phyloP scores from a whole-genome alignment of 2,329 filamentous ascomycete species.

The Torrubiella hemipterigena region DNA sequence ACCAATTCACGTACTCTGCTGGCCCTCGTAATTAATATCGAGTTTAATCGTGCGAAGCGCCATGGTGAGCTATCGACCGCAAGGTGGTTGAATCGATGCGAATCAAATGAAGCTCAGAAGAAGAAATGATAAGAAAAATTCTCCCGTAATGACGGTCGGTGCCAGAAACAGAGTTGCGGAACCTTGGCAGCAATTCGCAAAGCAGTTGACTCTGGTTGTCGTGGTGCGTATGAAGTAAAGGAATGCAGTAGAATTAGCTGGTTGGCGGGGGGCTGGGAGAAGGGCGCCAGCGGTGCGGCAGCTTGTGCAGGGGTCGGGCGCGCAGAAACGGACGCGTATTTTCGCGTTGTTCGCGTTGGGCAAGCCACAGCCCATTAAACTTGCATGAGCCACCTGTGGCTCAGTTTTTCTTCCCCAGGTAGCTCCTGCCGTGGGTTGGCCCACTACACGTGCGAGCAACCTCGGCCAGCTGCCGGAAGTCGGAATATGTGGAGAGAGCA shows the following conservation, averaged over 20 bases:
- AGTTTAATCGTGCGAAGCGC: constrained; percentile 70
- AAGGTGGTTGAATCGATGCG: no score
- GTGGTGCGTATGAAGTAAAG: constrained; percentile 9
- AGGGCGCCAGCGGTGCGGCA: constrained; percentile 3
- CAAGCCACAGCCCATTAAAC: constrained; percentile 18
- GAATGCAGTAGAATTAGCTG: constrained; percentile 13
- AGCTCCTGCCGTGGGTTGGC: constrained; percentile 1
- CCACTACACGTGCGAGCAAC: constrained; percentile 22
- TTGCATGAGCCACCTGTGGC: constrained; percentile 8
- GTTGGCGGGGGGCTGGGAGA: constrained; percentile 18
- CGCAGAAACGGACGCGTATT: constrained; percentile 16
- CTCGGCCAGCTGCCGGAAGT: constrained; percentile 16
- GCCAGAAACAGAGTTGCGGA: no score
- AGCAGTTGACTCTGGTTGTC: no score
- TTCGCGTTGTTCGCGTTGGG: constrained; percentile 18
- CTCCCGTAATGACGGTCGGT: no score
- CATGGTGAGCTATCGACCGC: constrained; percentile 45
- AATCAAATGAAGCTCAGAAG: no score
- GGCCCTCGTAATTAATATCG: constrained; percentile 76
- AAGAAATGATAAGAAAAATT: no score
- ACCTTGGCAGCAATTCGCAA: no score
- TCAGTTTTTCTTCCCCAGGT: background rate
- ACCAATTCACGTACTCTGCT: constrained; percentile 56
- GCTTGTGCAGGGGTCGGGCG: constrained; percentile 11
- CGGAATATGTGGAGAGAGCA: constrained; percentile 4